Evolutionary conservation across 1,139 yeast species (phyloP).

Genomic region (Diutina rugosa): DNA sequence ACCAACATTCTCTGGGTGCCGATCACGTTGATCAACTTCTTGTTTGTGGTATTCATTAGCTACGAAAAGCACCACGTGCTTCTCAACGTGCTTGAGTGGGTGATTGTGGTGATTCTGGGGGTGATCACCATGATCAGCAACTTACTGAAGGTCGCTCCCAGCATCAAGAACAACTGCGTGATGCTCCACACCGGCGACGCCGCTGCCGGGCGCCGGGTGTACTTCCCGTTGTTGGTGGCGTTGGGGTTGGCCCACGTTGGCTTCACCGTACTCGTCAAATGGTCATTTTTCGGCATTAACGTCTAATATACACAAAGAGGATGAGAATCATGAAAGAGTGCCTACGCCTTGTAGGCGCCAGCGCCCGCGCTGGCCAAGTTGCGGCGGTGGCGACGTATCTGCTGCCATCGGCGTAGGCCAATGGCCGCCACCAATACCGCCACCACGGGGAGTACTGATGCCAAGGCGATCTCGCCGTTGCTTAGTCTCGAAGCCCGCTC

Average conservation of each 20-base stretch:
- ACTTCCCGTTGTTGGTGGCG: background rate
- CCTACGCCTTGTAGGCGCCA: background rate
- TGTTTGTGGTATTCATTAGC: constrained; percentile 32
- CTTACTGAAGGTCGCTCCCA: constrained; percentile 28
- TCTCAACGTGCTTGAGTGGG: constrained; percentile 32
- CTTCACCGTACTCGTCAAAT: constrained; percentile 1
- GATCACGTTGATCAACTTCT: constrained; percentile 44
- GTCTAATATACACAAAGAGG: background rate
- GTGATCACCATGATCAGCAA: constrained; percentile 36
- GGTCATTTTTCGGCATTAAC: constrained; percentile 1
- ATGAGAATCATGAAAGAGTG: background rate
- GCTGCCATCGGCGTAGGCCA: background rate
- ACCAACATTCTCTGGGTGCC: constrained; percentile 73
- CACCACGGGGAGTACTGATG: background rate
- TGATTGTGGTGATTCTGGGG: constrained; percentile 32
- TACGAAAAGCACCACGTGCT: constrained; percentile 20
- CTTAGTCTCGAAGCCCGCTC: background rate
- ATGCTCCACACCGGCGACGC: constrained; percentile 2
- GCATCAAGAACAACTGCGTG: constrained; percentile 10
- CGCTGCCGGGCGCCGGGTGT: background rate
- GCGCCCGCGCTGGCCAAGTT: background rate
- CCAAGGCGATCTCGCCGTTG: background rate
- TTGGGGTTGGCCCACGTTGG: constrained; percentile 1
- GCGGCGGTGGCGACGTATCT: background rate
- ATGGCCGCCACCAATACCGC: background rate